Base-by-base conservation (phyloP, 2,329 filamentous ascomycete species). In the Didymella sp. region DNA sequence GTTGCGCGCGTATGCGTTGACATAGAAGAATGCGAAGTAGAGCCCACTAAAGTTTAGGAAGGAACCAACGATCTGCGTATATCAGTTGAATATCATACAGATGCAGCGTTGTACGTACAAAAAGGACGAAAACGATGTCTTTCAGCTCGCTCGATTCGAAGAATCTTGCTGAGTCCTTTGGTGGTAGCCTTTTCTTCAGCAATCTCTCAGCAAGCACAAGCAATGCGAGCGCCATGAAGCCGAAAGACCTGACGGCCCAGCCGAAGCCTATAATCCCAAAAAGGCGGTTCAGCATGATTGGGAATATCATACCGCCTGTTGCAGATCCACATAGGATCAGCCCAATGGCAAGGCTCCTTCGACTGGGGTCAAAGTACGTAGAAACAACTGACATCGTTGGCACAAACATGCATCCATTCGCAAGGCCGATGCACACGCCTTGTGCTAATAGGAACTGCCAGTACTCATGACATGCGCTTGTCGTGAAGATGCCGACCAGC, bases 251-350 rank as follows among this genome's bases (percentile, higher is more conserved):
- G 2, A 73, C 64, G 2, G 72, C 71, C 71, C 73, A 73, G 2
- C 62, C 63, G 50, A 73, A 73, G 1, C 72, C 72, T n/a, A 74
- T 54, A 21, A 52, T 59, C 2, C 2, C 79, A 75, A 88, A 73
- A 19, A 89, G 74, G 51, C 84, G 80, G 24, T 76, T 70, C 1
- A 80, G 73, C 8, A 81, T 67, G 5, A 84, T 74, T 0, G 87
- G 87, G 64, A 87, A 90, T 1, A 89, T 78, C 38, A 89, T 75
- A 0, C 87, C 87, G 1, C 87, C 87, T 0, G 82, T 81, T 0
- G 81, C 81, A 24, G 84, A 85, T 0, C 88, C 88, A 0, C 82
- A 82, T 0, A 85, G 83, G 0, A 80, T 79, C 6, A 87, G 76
- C 0, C 85, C 85, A 19, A 89, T 78, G 0, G 87, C 87, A 6